Percentiles rank a stretch among this genome's conserved stretches.
Conservation (phyloP, 2,329 filamentous ascomycete species). For the Rhexocercosporidium sp. region DNA sequence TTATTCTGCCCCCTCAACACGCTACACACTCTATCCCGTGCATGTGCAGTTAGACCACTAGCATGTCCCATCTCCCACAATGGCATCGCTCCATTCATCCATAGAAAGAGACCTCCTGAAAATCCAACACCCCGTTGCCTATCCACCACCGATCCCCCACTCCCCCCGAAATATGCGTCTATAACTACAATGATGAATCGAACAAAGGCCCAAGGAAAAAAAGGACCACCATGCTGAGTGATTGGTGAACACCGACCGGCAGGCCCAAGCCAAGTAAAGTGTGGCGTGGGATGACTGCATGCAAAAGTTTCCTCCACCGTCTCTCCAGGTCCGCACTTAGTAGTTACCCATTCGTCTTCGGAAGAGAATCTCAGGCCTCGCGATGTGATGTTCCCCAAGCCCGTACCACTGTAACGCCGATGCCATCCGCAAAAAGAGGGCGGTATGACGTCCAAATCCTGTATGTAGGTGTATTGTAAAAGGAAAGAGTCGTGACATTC, state of each 20-base stretch:
- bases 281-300: slow-evolving; percentile 3
- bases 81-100: not conserved
- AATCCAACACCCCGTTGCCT: not conserved
- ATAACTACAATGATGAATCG: slow-evolving; percentile 16
- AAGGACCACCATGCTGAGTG: slow-evolving; percentile 2
- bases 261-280: not conserved
- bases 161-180: slow-evolving; percentile 5
- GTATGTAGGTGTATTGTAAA: slow-evolving; percentile 29
- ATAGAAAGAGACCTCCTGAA: not conserved
- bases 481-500: slow-evolving; percentile 33
- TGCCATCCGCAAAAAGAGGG: slow-evolving; percentile 26
- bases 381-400: slow-evolving; percentile 4
- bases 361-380: slow-evolving; percentile 12
- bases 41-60: not conserved
- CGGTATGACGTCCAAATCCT: slow-evolving; percentile 33
- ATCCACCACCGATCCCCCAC: not conserved
- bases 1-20: not conserved
- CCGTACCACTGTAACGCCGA: slow-evolving; percentile 31
- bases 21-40: not conserved
- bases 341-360: slow-evolving; percentile 3
- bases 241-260: slow-evolving; percentile 8
- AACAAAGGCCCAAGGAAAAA: not conserved
- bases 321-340: not conserved
- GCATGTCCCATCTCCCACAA: not conserved
- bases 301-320: not conserved